Conservation (phyloP, 164 flowering plant species). For the Cinnamomum chago region DNA sequence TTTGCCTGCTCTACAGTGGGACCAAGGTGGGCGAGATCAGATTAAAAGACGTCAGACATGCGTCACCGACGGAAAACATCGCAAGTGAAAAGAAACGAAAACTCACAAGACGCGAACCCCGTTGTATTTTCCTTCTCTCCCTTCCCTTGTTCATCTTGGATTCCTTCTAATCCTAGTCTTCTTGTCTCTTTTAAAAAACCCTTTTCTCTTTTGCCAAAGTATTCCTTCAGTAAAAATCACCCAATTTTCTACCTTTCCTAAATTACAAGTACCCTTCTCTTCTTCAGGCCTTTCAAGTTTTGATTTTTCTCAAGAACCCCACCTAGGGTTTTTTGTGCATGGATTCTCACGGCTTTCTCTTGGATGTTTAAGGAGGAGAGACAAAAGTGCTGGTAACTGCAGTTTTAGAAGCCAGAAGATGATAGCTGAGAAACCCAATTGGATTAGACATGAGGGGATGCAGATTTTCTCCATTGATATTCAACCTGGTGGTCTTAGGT, state of each 20-base stretch:
- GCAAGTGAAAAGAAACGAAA: too few species aligned
- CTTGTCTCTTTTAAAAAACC: not conserved
- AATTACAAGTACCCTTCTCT: not conserved
- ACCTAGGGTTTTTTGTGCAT: conserved; percentile 3
- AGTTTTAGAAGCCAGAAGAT: conserved; percentile 2
- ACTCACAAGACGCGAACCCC: not conserved
- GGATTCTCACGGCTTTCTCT: not conserved
- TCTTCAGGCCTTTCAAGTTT: not conserved
- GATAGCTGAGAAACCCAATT: conserved; percentile 63
- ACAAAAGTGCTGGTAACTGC: not conserved
- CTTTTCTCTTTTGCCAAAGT: not conserved
- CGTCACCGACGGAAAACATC: too few species aligned
- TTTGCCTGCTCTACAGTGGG: too few species aligned
- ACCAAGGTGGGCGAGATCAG: too few species aligned
- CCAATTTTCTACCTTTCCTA: not conserved
- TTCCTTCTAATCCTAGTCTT: too few species aligned
- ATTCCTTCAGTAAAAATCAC: not conserved
- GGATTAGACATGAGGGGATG: conserved; percentile 87
- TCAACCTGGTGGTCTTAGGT: conserved; percentile 88
- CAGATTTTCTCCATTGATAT: conserved; percentile 91
- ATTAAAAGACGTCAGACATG: too few species aligned
- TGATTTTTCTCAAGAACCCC: not conserved
- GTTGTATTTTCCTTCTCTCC: not conserved
- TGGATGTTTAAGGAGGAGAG: not conserved
- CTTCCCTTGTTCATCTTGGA: not conserved